Conservation (phyloP, 805 yeast genomes). For the Osmozyma mogii region DNA sequence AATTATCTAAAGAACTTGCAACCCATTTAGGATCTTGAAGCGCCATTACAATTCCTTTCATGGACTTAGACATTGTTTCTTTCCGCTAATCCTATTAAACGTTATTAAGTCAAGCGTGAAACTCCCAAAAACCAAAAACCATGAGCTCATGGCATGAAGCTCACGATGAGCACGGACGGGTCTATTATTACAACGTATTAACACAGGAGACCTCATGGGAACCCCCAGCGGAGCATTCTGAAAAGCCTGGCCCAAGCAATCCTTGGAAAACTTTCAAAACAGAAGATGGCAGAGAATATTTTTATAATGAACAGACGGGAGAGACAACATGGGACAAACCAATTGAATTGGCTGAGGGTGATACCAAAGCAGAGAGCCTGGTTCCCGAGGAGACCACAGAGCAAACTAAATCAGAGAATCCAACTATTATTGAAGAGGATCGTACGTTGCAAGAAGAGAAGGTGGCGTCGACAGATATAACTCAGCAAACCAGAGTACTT, state of each 20-base stretch:
- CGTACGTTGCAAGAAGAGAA: constrained; percentile 2
- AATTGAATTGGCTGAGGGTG: constrained; percentile 27
- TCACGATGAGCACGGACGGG: constrained; percentile 55
- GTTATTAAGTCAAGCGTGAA: no score
- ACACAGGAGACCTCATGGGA: constrained; percentile 78
- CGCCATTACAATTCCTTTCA: no score
- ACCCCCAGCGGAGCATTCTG: constrained; percentile 39
- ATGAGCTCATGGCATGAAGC: constrained; percentile 53
- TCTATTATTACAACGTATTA: constrained; percentile 60
- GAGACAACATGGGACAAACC: constrained; percentile 84
- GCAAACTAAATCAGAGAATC: constrained; percentile 3
- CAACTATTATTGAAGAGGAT: constrained; percentile 1
- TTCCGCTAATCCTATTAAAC: no score
- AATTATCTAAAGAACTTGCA: no score
- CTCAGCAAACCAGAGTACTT: constrained; percentile 13
- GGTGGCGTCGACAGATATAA: not conserved
- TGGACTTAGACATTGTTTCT: no score
- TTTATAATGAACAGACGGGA: constrained; percentile 55
- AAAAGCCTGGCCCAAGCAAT: constrained; percentile 21
- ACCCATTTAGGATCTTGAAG: no score
- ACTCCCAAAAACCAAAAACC: no score
- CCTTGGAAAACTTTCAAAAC: constrained; percentile 40
- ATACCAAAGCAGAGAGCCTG: not conserved
- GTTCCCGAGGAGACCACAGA: constrained; percentile 7
- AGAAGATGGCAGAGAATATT: constrained; percentile 56